Evolutionary conservation across 192 early-diverging fungal species (phyloP).

Genomic region (Coemansia sp.): DNA sequence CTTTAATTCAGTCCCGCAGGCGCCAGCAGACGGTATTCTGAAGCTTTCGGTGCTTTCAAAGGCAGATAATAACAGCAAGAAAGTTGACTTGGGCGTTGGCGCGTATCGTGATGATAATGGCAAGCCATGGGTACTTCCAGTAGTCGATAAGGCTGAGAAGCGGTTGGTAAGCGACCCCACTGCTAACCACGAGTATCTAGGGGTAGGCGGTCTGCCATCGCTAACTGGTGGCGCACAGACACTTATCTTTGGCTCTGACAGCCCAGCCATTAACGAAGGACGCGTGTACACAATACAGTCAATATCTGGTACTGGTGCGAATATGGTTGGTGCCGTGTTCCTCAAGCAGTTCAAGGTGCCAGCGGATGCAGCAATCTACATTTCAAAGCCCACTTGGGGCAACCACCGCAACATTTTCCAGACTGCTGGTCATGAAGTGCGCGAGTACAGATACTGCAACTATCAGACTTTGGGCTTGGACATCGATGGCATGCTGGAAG

Average conservation of each 20-base stretch:
- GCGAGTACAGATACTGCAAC: constrained; percentile 91
- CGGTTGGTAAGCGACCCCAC: constrained; percentile 65
- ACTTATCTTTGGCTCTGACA: constrained; percentile 81
- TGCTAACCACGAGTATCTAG: constrained; percentile 92
- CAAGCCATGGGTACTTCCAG: constrained; percentile 94
- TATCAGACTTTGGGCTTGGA: constrained; percentile 73
- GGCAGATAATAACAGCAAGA: constrained; percentile 72
- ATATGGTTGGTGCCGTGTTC: constrained; percentile 81
- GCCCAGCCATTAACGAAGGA: constrained; percentile 65
- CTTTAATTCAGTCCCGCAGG: constrained; percentile 50
- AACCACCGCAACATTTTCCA: constrained; percentile 91
- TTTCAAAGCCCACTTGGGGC: constrained; percentile 96
- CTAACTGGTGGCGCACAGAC: constrained; percentile 79
- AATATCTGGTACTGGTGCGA: constrained; percentile 95
- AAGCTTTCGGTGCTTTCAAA: constrained; percentile 80
- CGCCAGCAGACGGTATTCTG: constrained; percentile 90
- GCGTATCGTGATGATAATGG: constrained; percentile 91
- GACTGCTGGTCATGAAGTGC: constrained; percentile 79
- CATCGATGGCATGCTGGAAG: constrained; percentile 71
- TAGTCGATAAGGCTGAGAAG: constrained; percentile 87
- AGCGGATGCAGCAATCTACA: constrained; percentile 65
- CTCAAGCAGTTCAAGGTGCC: constrained; percentile 68
- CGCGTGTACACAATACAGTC: constrained; percentile 79
- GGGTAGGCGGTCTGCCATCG: constrained; percentile 76
- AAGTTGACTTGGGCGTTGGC: constrained; percentile 95